Conservation (phyloP, 179 eudicot species). For the Spergularia azorica region DNA sequence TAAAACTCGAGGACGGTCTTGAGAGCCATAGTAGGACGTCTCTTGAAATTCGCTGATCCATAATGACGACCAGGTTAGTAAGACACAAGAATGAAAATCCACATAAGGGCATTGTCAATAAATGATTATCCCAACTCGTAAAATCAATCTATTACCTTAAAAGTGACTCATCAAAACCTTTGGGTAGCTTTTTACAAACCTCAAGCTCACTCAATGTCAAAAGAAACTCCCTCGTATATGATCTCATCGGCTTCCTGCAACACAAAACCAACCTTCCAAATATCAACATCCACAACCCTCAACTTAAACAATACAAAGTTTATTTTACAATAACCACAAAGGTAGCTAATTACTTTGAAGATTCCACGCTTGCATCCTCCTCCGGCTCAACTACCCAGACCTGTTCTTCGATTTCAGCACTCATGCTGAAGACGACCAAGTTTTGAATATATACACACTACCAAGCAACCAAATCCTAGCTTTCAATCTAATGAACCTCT, state of each 20-base stretch:
- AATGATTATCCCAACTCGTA: not conserved
- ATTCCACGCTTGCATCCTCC: conserved; percentile 20
- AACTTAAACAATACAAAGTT: conserved; percentile 1
- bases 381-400: conserved; percentile 23
- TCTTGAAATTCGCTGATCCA: conserved; percentile 66
- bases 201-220: conserved; percentile 72
- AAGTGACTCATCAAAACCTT: conserved; percentile 67
- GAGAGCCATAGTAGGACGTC: conserved; percentile 36
- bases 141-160: conserved; percentile 48
- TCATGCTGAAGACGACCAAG: conserved; percentile 23
- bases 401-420: conserved; percentile 36
- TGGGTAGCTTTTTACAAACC: conserved; percentile 72
- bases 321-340: conserved; percentile 4
- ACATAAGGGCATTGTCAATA: not conserved
- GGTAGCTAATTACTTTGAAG: conserved; percentile 32
- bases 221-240: conserved; percentile 77
- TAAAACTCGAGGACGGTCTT: conserved; percentile 51
- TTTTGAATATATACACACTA: conserved; percentile 5
- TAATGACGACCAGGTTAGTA: conserved; percentile 14
- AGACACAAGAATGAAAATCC: conserved; percentile 1
- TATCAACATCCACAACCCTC: conserved; percentile 13
- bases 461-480: conserved; percentile 17
- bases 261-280: conserved; percentile 15
- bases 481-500: conserved; percentile 8
- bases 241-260: conserved; percentile 52